Evolutionary conservation across 305 asterid genomes (phyloP).

Genomic region (Withania somnifera): DNA sequence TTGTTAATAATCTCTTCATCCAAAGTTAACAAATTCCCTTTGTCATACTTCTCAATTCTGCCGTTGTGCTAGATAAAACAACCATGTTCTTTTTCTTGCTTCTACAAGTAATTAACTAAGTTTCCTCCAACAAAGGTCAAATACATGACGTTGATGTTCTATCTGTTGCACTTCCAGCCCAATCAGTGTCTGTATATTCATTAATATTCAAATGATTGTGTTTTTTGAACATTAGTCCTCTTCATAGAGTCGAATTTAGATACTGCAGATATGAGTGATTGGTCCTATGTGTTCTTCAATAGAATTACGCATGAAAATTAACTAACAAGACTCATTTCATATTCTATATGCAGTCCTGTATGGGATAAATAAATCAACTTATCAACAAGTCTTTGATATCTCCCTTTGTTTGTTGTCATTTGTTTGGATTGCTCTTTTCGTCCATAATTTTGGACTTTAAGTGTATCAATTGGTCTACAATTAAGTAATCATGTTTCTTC

Average conservation of each 20-base stretch:
- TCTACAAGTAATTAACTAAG: not conserved
- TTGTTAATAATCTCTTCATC: not conserved
- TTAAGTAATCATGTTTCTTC: not conserved
- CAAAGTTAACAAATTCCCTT: too few relatives aligned
- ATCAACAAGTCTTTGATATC: not conserved
- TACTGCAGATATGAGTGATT: too few relatives aligned
- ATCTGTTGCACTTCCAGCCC: too few relatives aligned
- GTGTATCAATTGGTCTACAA: not conserved
- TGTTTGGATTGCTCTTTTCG: not conserved
- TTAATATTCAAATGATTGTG: not conserved
- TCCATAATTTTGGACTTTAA: not conserved
- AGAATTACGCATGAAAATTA: too few relatives aligned
- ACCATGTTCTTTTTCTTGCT: not conserved
- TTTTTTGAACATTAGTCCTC: not conserved
- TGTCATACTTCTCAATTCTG: too few relatives aligned
- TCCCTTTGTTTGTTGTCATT: too few relatives aligned
- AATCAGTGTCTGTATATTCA: too few relatives aligned
- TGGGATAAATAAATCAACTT: not conserved
- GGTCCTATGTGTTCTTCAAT: too few relatives aligned
- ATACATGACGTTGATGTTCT: too few relatives aligned
- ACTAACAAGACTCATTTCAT: too few relatives aligned
- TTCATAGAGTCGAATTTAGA: not conserved
- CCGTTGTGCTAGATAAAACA: not conserved
- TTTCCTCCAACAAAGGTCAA: not conserved
- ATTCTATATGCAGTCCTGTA: too few relatives aligned